These are phyloP conservation scores for Dendrothele bispora DNA, from an alignment of 768 basidiomycete genomes.

Conservation along the genomic window DNA sequence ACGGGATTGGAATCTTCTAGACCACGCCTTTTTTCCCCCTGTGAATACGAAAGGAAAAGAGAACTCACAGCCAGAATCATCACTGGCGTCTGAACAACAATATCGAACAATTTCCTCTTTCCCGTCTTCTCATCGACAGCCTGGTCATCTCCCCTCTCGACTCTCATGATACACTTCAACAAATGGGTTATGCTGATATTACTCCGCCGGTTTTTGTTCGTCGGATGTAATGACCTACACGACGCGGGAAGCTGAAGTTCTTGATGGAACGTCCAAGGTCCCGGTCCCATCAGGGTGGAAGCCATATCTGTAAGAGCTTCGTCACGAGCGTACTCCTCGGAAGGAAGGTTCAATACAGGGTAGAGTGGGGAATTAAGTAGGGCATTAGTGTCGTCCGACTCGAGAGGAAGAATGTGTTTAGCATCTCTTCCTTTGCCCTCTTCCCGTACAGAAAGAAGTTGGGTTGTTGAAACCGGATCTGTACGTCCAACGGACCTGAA, in stretches of 20 bases:
- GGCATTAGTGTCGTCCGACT: slow-evolving; percentile 64
- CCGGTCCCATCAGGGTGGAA: slow-evolving; percentile 68
- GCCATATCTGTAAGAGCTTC: slow-evolving; percentile 56
- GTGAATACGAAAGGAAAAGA: not conserved
- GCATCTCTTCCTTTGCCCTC: slow-evolving; percentile 52
- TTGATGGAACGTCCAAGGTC: slow-evolving; percentile 84
- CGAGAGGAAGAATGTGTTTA: slow-evolving; percentile 74
- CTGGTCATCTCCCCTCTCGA: slow-evolving; percentile 77
- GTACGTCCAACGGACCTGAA: slow-evolving; percentile 67
- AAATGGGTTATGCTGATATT: slow-evolving; percentile 75
- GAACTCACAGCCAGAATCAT: slow-evolving; percentile 80
- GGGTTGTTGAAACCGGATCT: slow-evolving; percentile 53
- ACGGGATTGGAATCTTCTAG: no score
- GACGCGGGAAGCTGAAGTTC: slow-evolving; percentile 67
- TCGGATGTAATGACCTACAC: slow-evolving; percentile 64
- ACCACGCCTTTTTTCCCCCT: no score
- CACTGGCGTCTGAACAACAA: slow-evolving; percentile 82
- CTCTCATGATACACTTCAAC: slow-evolving; percentile 80
- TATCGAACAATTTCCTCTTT: slow-evolving; percentile 82
- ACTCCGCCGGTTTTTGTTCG: slow-evolving; percentile 75
- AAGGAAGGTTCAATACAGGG: slow-evolving; percentile 43
- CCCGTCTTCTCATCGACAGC: slow-evolving; percentile 63
- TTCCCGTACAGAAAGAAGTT: slow-evolving; percentile 60
- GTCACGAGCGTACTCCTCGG: no score
- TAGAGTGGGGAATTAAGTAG: slow-evolving; percentile 67